Base-by-base conservation (phyloP, 2,329 filamentous ascomycete species). In the Penicillium sclerotigenum region DNA sequence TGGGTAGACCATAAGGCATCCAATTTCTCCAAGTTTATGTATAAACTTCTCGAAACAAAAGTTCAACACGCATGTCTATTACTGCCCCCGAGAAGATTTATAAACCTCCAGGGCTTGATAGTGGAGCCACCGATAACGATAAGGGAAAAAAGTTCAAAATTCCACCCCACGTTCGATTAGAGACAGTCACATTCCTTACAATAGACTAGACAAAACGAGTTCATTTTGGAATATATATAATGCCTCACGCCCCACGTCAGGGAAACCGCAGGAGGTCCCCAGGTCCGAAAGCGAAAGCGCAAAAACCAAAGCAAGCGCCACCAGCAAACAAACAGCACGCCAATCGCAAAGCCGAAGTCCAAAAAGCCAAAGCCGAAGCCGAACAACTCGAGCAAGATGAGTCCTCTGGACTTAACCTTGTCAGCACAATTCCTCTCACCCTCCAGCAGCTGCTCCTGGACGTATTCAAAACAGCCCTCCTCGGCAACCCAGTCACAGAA, bases 401-500 rank as follows among this genome's bases (percentile, higher is more conserved):
- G 10, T 22, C 57, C 14, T 26, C 48, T 13, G 47, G 53, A 28
- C 60, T 62, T 47, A 59, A 72, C 13, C 60, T 73, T 18, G 65
- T 63, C 14, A 54, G 61, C n/a, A 65, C 65, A 20, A 68, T 84
- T 18, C 79, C 82, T 1, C 43, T 80, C 8, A 73, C 80, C 38
- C 70, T 87, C 2, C 88, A 91, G 68, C 89, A 92, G 71, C 76
- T 82, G 34, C 79, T 94, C 26, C 79, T 96, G 45, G 81, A 91
- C 65, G 77, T 91, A 59, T 96, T 95, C 76, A 80, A 81, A 56
- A 75, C 82, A 58, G 80, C 88, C 0, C 89, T 94, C 64, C 68
- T 75, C 13, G 71, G 74, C 2, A 45, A 50, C 31, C 24, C 48
- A 76, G 40, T 48, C 33, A 31, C 40, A 45, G 46, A 59, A 45